Evolutionary conservation across 257 asterid species (phyloP).

Genomic region (Solanum ahanhuiri): DNA sequence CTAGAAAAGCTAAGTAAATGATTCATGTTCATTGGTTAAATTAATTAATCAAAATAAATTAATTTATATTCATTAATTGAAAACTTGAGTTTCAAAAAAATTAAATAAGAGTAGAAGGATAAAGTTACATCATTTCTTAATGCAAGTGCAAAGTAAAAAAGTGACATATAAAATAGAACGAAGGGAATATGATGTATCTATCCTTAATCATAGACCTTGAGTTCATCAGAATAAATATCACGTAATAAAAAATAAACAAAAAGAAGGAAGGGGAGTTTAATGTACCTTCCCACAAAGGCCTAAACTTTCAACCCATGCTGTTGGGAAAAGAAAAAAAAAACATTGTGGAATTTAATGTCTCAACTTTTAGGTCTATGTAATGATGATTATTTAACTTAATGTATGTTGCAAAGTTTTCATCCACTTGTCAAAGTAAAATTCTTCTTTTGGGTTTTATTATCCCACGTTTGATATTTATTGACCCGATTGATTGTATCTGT

Average conservation of each 20-base stretch:
- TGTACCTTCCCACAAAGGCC: background rate
- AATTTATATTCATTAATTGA: too few relatives aligned
- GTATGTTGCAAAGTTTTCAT: background rate
- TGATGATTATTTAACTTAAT: background rate
- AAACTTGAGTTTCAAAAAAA: too few relatives aligned
- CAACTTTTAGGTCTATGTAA: too few relatives aligned
- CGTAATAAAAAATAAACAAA: too few relatives aligned
- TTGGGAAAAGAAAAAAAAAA: background rate
- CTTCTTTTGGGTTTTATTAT: background rate
- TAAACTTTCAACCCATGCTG: background rate
- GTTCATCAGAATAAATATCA: too few relatives aligned
- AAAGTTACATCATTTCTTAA: too few relatives aligned
- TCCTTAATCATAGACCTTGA: too few relatives aligned
- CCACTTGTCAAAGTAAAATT: background rate
- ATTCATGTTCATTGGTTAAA: too few relatives aligned
- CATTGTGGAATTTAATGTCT: background rate
- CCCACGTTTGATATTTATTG: fast-evolving
- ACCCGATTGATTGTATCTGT: background rate
- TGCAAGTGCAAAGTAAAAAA: too few relatives aligned
- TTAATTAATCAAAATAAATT: too few relatives aligned
- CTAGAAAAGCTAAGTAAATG: too few relatives aligned
- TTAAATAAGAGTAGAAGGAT: too few relatives aligned
- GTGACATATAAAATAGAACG: fast-evolving
- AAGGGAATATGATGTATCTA: fast-evolving
- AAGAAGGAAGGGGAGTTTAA: background rate